Evolutionary conservation across 1,139 yeast genomes (phyloP).

Genomic region (Candida sanyaensis): DNA sequence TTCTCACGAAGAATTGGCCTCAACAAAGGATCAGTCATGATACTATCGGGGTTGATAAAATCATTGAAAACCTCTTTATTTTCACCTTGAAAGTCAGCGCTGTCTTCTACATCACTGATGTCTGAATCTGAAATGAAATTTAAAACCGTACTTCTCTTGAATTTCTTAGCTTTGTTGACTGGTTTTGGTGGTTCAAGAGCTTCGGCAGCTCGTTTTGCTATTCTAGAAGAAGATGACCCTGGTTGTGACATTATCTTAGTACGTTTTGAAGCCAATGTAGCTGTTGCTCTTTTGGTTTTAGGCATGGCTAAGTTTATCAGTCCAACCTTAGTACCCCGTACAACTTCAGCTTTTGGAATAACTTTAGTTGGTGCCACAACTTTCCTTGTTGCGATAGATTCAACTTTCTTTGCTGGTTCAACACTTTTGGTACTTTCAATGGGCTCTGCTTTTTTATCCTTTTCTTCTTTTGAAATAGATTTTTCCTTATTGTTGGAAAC

Average conservation of each 20-base stretch:
- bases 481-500: neutral
- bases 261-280: neutral
- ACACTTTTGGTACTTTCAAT: neutral
- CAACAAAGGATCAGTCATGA: neutral
- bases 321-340: neutral
- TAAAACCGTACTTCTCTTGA: neutral
- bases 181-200: neutral
- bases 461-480: neutral
- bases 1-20: neutral
- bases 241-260: neutral
- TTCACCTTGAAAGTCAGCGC: conserved; percentile 1
- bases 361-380: neutral
- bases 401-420: neutral
- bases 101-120: conserved; percentile 2
- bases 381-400: neutral
- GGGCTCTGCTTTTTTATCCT: neutral
- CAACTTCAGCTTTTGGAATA: neutral
- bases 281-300: neutral
- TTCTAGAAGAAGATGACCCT: neutral
- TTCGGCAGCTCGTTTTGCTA: neutral
- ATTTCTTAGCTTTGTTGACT: neutral
- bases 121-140: neutral
- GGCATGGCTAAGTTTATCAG: neutral
- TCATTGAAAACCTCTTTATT: conserved; percentile 1
- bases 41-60: neutral